Conservation (phyloP, 768 basidiomycete species). For the Mycena rosella region DNA sequence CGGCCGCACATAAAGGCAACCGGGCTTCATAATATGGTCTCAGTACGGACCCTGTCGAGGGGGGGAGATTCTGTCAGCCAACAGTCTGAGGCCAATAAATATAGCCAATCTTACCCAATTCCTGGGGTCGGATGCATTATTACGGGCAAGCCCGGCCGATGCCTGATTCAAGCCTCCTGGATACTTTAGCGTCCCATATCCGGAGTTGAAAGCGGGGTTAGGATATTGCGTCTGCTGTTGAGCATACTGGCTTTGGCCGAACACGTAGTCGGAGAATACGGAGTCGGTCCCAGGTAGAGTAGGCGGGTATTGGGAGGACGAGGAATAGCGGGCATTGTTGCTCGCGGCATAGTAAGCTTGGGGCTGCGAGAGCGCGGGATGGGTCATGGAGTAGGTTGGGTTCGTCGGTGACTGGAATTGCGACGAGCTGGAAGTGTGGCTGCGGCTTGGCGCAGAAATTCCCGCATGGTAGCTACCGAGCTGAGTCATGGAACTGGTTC, state of each 20-base stretch:
- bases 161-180: not conserved
- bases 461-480: not conserved
- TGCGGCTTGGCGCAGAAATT: not conserved
- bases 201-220: slow-evolving; percentile 9
- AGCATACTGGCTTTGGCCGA: slow-evolving; percentile 8
- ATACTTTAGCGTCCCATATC: slow-evolving; percentile 3
- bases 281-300: slow-evolving; percentile 8
- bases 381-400: not conserved
- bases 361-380: not conserved
- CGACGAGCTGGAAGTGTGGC: not conserved
- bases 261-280: slow-evolving; percentile 11
- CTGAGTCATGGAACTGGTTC: not conserved
- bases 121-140: slow-evolving; percentile 21
- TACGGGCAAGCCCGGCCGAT: slow-evolving; percentile 9
- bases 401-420: slow-evolving; percentile 7
- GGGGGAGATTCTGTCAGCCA: not conserved
- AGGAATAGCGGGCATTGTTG: slow-evolving; percentile 7
- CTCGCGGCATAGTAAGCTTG: not conserved
- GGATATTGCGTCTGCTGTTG: slow-evolving; percentile 29
- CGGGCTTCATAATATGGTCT: not conserved
- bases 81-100: not conserved
- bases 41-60: not conserved
- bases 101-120: slow-evolving; percentile 22
- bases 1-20: too few relatives aligned
- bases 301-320: slow-evolving; percentile 21